Conservation (phyloP, 2,329 filamentous ascomycete genomes). For the Botrytis paeoniae region DNA sequence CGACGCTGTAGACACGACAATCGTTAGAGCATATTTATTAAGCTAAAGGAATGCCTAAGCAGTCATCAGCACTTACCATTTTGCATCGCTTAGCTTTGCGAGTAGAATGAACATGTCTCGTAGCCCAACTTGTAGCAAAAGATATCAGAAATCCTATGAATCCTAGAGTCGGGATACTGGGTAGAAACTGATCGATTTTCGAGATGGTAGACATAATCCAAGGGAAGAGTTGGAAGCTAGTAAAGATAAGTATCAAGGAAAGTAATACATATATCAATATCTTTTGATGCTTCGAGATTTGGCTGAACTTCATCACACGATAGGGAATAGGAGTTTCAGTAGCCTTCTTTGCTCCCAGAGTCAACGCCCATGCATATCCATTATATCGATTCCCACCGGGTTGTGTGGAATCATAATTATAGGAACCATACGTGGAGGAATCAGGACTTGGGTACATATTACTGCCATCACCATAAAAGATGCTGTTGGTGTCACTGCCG, state of each 20-base stretch:
- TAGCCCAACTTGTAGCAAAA: conserved; percentile 26
- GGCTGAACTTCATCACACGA: not conserved
- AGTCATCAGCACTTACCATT: not conserved
- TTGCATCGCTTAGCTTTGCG: not conserved
- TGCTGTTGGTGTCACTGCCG: not conserved
- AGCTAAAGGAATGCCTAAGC: not conserved
- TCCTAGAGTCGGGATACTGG: conserved; percentile 26
- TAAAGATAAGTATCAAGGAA: not conserved
- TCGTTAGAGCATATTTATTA: not conserved
- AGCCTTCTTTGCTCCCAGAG: not conserved
- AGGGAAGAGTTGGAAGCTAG: not conserved
- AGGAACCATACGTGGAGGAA: not conserved
- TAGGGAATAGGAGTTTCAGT: not conserved
- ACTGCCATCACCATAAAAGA: conserved; percentile 8
- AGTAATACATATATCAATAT: not conserved
- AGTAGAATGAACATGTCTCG: conserved; percentile 21
- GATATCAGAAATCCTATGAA: conserved; percentile 29
- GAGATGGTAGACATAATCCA: not conserved
- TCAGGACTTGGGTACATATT: conserved; percentile 9
- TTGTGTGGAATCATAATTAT: conserved; percentile 21
- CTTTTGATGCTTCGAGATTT: not conserved
- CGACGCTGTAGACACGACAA: not conserved
- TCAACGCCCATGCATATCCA: not conserved
- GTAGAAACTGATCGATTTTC: not conserved
- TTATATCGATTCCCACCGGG: conserved; percentile 21